A percentile compares a stretch with the other conserved stretches of the same genome.
Conservation (phyloP, 2,329 filamentous ascomycete genomes). For the Colletotrichum lentis region DNA sequence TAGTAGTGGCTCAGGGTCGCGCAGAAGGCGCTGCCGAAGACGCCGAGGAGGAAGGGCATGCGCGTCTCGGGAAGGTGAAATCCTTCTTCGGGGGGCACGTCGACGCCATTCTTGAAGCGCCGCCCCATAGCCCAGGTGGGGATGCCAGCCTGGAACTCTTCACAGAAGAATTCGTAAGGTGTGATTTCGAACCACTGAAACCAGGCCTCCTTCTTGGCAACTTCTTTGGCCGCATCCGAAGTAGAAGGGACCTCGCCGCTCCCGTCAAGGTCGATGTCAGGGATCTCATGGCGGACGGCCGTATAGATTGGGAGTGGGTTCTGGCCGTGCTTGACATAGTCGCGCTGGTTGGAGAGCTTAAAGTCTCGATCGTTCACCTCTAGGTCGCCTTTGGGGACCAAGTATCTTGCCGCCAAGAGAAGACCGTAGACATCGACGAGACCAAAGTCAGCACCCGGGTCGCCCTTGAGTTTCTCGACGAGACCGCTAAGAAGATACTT, state of each 20-base stretch:
- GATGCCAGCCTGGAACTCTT: conserved; percentile 90
- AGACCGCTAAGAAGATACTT: conserved; percentile 88
- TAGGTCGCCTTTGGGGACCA: conserved; percentile 87
- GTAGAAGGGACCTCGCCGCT: conserved; percentile 46
- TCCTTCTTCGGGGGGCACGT: conserved; percentile 70
- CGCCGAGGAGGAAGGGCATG: conserved; percentile 84
- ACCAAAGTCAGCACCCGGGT: conserved; percentile 81
- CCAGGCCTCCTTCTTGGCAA: conserved; percentile 76
- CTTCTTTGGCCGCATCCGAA: conserved; percentile 60
- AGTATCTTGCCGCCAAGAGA: conserved; percentile 80
- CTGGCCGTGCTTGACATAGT: conserved; percentile 77
- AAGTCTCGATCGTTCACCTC: conserved; percentile 80
- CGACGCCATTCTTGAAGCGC: conserved; percentile 76
- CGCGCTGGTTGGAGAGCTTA: conserved; percentile 87
- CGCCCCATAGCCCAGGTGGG: conserved; percentile 93
- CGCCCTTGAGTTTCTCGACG: conserved; percentile 90
- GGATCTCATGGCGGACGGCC: conserved; percentile 94
- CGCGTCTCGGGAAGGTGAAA: conserved; percentile 83
- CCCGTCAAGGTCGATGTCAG: conserved; percentile 62
- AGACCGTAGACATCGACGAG: conserved; percentile 94
- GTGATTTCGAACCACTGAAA: conserved; percentile 99
- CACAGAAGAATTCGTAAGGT: conserved; percentile 94
- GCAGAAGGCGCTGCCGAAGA: conserved; percentile 98
- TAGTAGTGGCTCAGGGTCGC: conserved; percentile 97
- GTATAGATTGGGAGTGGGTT: conserved; percentile 95